Conservation (phyloP, 148 eudicot species). For the Vaccinium vitisidaea region DNA sequence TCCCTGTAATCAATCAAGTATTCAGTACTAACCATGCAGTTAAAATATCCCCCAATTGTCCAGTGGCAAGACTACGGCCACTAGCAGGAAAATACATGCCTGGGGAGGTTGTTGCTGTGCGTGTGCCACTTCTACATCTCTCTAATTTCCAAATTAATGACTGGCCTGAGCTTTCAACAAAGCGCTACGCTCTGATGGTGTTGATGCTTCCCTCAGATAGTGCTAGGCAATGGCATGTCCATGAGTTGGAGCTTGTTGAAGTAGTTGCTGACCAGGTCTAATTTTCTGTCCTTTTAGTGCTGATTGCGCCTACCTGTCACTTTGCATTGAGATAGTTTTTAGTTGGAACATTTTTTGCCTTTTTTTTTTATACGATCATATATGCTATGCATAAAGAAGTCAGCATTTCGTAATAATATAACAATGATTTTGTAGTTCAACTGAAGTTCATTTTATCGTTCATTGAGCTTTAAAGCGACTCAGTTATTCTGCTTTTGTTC, state of each 20-base stretch:
- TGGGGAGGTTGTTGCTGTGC: conserved; percentile 95
- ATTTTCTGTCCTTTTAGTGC: neutral
- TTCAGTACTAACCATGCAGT: conserved; percentile 74
- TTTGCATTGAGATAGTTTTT: neutral
- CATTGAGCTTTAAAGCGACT: neutral
- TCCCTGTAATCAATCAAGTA: conserved; percentile 78
- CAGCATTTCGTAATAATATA: neutral
- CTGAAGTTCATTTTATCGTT: neutral
- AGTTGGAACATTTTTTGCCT: neutral
- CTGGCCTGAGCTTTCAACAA: conserved; percentile 97
- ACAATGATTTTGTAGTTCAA: neutral
- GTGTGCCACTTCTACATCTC: conserved; percentile 91
- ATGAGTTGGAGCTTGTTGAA: conserved; percentile 96
- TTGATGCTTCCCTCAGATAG: conserved; percentile 92
- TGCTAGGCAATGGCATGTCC: conserved; percentile 92
- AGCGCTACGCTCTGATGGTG: conserved; percentile 92
- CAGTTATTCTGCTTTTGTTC: neutral
- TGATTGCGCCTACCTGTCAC: neutral
- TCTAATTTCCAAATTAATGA: conserved; percentile 83
- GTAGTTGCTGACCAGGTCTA: conserved; percentile 97
- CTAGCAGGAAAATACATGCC: conserved; percentile 65
- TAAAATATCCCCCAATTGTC: conserved; percentile 78
- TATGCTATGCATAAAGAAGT: neutral
- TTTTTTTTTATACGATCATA: neutral
- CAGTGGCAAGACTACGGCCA: conserved; percentile 76